These are phyloP conservation scores for Trametes cinnabarina DNA, from an alignment of 768 basidiomycete genomes.

Conservation along the genomic window DNA sequence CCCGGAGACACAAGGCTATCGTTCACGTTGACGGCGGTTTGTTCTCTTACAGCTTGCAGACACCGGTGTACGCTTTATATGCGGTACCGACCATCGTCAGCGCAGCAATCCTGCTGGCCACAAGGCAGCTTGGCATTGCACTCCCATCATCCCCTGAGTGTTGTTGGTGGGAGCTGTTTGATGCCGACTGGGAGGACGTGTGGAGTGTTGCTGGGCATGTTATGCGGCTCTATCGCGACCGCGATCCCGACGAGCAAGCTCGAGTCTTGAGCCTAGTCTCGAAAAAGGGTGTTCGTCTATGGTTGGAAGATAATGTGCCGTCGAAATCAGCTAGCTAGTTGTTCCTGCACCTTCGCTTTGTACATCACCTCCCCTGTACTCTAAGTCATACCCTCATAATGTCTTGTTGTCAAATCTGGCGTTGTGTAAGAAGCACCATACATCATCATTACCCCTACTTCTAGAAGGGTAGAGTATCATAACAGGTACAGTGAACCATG, in stretches of 20 bases:
- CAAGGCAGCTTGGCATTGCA: slow-evolving; percentile 66
- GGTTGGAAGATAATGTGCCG: slow-evolving; percentile 59
- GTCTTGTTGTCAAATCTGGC: background rate
- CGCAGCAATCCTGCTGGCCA: slow-evolving; percentile 81
- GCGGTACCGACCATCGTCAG: slow-evolving; percentile 88
- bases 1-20: slow-evolving; percentile 5
- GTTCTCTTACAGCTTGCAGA: slow-evolving; percentile 71
- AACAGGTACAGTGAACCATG: slow-evolving; percentile 18
- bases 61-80: slow-evolving; percentile 88
- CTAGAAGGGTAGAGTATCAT: slow-evolving; percentile 13
- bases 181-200: slow-evolving; percentile 86
- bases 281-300: slow-evolving; percentile 78
- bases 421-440: slow-evolving; percentile 10
- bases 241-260: slow-evolving; percentile 44
- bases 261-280: slow-evolving; percentile 56
- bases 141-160: slow-evolving; percentile 69
- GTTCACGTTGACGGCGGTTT: slow-evolving; percentile 12
- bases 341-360: background rate
- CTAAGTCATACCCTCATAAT: too few species aligned
- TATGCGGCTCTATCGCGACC: slow-evolving; percentile 72
- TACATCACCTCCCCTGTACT: background rate
- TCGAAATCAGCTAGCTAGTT: background rate
- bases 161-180: slow-evolving; percentile 94
- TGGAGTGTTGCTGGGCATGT: slow-evolving; percentile 83
- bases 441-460: slow-evolving; percentile 14